Conservation (phyloP, 192 early-diverging fungal species). For the Geranomyces michiganensis region DNA sequence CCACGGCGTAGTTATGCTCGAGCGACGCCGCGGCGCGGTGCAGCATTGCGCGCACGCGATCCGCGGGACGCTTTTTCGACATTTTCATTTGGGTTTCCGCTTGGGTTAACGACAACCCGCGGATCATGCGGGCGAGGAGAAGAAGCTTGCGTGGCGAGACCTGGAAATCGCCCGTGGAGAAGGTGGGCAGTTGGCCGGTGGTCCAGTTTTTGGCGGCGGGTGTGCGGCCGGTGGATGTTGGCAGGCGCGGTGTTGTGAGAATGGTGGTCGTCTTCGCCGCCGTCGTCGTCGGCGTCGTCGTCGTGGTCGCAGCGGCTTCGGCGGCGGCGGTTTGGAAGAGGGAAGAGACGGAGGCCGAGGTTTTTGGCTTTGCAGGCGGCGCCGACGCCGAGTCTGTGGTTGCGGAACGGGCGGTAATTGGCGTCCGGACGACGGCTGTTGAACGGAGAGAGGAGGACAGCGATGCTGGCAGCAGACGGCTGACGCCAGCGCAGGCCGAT, state of each 20-base stretch:
- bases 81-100: conserved; percentile 52
- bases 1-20: conserved; percentile 34
- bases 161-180: conserved; percentile 39
- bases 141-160: conserved; percentile 49
- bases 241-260: neutral
- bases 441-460: no score
- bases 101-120: conserved; percentile 40
- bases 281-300: neutral
- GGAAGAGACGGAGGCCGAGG: conserved; percentile 7
- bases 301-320: neutral
- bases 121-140: conserved; percentile 48
- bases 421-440: no score
- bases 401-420: no score
- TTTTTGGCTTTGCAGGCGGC: neutral
- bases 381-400: no score
- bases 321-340: neutral
- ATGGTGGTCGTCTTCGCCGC: no score
- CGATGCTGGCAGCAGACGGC: no score
- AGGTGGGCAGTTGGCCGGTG: conserved; percentile 21
- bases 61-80: conserved; percentile 43
- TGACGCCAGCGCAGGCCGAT: no score
- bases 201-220: neutral
- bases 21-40: conserved; percentile 32
- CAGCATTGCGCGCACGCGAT: conserved; percentile 38
- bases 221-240: neutral